These are phyloP conservation scores for Carnegiea gigantea DNA, from an alignment of 179 eudicot genomes.

Conservation along the genomic window DNA sequence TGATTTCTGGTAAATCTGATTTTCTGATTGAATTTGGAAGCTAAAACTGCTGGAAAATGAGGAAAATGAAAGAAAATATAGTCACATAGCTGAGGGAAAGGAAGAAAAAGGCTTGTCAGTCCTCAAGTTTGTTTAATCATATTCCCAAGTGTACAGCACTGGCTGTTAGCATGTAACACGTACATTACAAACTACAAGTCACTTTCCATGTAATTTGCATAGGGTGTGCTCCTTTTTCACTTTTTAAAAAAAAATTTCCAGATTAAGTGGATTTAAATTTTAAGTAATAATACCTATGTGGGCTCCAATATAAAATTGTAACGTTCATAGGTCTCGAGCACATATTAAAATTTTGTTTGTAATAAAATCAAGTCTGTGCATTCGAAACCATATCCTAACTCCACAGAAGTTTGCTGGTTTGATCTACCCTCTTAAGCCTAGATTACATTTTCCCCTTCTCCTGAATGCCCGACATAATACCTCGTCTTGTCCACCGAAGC, in stretches of 20 bases:
- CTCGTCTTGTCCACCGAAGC: background rate
- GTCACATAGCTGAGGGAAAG: constrained; percentile 4
- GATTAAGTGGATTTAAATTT: background rate
- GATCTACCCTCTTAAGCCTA: background rate
- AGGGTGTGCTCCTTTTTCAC: background rate
- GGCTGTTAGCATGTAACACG: constrained; percentile 13
- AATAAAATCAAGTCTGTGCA: too few species aligned
- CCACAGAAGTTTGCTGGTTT: background rate
- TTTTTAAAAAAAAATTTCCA: background rate
- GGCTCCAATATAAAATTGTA: too few species aligned
- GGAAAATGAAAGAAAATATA: background rate
- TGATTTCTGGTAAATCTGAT: background rate
- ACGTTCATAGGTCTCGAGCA: too few species aligned
- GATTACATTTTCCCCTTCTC: background rate
- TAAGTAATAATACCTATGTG: too few species aligned
- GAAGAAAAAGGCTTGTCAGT: constrained; percentile 19
- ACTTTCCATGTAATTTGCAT: constrained; percentile 4
- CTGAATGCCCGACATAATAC: background rate
- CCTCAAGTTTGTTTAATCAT: background rate
- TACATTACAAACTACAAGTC: constrained; percentile 3
- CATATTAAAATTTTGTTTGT: too few species aligned
- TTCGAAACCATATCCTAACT: background rate
- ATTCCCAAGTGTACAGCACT: too few species aligned
- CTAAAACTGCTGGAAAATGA: constrained; percentile 3
- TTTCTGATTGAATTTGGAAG: background rate